Conservation (phyloP, 768 basidiomycete species). For the Rhodosporidiobolus sp. region DNA sequence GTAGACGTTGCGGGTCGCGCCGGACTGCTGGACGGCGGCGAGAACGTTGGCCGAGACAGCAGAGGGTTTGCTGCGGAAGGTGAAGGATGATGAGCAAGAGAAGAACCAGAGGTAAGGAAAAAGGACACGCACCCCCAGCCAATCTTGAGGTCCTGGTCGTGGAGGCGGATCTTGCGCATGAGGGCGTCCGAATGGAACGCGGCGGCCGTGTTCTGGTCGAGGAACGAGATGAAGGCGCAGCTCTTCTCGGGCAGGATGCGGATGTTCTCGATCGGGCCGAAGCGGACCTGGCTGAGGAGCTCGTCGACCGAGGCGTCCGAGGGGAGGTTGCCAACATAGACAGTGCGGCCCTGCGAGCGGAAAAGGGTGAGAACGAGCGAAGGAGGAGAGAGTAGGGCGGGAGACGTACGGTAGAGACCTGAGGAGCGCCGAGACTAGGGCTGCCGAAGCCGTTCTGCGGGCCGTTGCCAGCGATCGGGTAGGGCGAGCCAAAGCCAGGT, state of each 20-base stretch:
- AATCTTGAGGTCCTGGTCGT: constrained; percentile 95
- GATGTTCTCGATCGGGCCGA: constrained; percentile 91
- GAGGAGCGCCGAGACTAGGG: constrained; percentile 9
- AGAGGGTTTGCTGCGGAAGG: constrained; percentile 62
- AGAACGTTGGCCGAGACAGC: constrained; percentile 81
- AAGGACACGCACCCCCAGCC: constrained; percentile 70
- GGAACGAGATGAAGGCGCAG: constrained; percentile 96
- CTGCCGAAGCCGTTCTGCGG: constrained; percentile 12
- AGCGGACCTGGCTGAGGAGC: constrained; percentile 93
- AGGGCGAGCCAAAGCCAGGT: constrained; percentile 8
- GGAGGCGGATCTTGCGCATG: constrained; percentile 86
- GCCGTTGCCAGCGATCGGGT: constrained; percentile 21
- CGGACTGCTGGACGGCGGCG: constrained; percentile 82
- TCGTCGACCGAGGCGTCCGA: constrained; percentile 95
- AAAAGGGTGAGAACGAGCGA: background rate
- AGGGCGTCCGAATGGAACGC: constrained; percentile 97
- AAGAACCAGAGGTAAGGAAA: background rate
- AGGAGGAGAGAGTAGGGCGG: background rate
- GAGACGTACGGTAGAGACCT: constrained; percentile 26
- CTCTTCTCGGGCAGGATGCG: constrained; percentile 93
- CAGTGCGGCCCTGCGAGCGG: constrained; percentile 60
- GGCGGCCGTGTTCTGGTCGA: constrained; percentile 85
- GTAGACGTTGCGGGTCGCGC: constrained; percentile 95
- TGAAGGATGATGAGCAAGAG: background rate
- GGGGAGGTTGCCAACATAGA: constrained; percentile 95